Percentiles rank a stretch among this genome's conserved stretches.
Evolutionary conservation across 2,329 filamentous ascomycete genomes (phyloP).

Genomic region (Nothophaeocryptopus gaeumannii): DNA sequence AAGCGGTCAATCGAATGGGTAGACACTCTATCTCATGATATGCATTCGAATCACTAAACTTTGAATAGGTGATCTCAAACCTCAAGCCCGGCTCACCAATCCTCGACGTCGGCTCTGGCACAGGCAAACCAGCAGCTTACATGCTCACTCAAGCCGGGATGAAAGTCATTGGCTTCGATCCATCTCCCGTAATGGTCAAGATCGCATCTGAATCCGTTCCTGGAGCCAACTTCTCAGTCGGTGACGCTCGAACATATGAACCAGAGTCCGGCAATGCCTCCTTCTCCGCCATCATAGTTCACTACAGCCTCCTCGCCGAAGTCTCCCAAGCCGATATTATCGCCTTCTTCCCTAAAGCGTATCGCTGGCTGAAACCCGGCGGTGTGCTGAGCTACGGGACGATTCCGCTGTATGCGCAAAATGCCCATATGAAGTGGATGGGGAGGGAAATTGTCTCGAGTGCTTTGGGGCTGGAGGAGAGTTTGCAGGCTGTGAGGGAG

Average conservation of each 20-base stretch:
- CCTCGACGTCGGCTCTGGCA: slow-evolving; percentile 38
- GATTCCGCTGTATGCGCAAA: slow-evolving; percentile 10
- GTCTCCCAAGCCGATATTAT: slow-evolving; percentile 18
- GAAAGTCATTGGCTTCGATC: slow-evolving; percentile 31
- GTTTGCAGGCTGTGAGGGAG: slow-evolving; percentile 1
- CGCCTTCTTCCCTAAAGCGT: slow-evolving; percentile 12
- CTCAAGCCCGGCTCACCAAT: slow-evolving; percentile 18
- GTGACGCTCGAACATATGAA: slow-evolving; percentile 8
- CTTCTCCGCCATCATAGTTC: slow-evolving; percentile 10
- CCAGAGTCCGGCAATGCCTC: slow-evolving; percentile 1
- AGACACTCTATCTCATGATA: too few species aligned
- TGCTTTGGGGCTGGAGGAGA: background rate
- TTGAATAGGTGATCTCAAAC: slow-evolving; percentile 10
- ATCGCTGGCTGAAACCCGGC: slow-evolving; percentile 14
- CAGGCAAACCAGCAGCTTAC: slow-evolving; percentile 31
- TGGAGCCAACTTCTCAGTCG: slow-evolving; percentile 5
- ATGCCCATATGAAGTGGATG: slow-evolving; percentile 6
- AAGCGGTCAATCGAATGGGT: background rate
- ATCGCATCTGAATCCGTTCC: slow-evolving; percentile 21
- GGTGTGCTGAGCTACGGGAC: slow-evolving; percentile 17
- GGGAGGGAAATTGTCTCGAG: background rate
- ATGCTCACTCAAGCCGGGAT: slow-evolving; percentile 30
- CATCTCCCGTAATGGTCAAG: slow-evolving; percentile 34
- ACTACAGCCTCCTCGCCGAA: slow-evolving; percentile 13
- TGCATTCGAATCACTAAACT: too few species aligned